phyloP scores from a whole-genome alignment of 257 asterid genomes.

The Plantago ovata region DNA sequence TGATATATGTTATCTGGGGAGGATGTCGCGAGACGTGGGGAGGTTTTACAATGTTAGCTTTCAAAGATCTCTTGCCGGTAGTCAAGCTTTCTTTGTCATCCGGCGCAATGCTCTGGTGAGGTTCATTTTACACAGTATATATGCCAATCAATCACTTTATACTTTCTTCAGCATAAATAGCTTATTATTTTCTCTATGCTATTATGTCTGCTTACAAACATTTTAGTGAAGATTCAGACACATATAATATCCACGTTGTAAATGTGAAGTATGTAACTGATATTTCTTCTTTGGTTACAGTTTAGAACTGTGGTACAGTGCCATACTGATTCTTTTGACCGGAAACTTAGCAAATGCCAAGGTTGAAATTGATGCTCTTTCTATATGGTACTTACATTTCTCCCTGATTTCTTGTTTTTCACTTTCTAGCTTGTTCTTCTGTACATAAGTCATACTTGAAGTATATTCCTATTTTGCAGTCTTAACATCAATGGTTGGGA shows the following conservation, averaged over 20 bases:
- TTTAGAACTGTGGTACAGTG: constrained; percentile 74
- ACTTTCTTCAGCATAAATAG: not conserved
- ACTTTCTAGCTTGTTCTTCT: not conserved
- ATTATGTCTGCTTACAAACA: no score
- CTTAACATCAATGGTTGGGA: constrained; percentile 75
- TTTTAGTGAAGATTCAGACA: no score
- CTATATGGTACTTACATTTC: constrained; percentile 52
- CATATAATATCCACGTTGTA: not conserved
- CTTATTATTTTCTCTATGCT: no score
- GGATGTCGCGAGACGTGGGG: constrained; percentile 76
- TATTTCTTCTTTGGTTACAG: constrained; percentile 27
- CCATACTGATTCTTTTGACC: constrained; percentile 57
- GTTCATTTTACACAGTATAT: not conserved
- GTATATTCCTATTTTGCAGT: constrained; percentile 29
- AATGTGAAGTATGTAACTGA: not conserved
- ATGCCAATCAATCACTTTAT: not conserved
- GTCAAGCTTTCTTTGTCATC: constrained; percentile 71
- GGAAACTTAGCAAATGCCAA: constrained; percentile 60
- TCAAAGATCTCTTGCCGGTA: constrained; percentile 63
- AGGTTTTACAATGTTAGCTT: constrained; percentile 56
- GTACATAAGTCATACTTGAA: not conserved
- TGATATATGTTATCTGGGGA: constrained; percentile 41
- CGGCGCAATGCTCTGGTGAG: constrained; percentile 76
- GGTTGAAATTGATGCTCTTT: constrained; percentile 65
- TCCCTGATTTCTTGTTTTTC: not conserved